Conservation (phyloP, 805 yeast genomes). For the Zygotorulaspora chibaensis region DNA sequence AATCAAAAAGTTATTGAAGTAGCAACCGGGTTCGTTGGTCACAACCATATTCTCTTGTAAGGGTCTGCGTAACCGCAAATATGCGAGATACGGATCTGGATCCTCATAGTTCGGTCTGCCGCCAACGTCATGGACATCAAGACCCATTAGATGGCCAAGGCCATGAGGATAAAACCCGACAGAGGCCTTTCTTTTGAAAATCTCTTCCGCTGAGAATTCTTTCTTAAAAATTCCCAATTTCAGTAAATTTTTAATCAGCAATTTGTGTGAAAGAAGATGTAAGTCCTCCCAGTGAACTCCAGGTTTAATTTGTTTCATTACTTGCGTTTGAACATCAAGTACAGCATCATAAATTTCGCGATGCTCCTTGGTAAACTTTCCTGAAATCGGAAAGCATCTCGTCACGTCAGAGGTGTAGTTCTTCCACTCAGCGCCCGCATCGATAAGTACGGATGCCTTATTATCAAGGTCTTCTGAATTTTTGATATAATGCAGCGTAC, state of each 20-base stretch:
- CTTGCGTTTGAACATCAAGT: slow-evolving; percentile 70
- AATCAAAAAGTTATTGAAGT: slow-evolving; percentile 79
- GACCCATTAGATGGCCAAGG: slow-evolving; percentile 85
- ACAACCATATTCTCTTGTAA: slow-evolving; percentile 76
- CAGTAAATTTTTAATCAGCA: slow-evolving; percentile 66
- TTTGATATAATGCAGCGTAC: slow-evolving; percentile 83
- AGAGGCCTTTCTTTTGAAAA: slow-evolving; percentile 64
- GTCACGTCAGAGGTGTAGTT: slow-evolving; percentile 93
- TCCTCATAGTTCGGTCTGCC: slow-evolving; percentile 85
- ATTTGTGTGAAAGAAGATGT: slow-evolving; percentile 74
- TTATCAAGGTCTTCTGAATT: slow-evolving; percentile 63
- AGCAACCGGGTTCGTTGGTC: slow-evolving; percentile 93
- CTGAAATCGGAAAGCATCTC: slow-evolving; percentile 87
- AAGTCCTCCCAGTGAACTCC: slow-evolving; percentile 84
- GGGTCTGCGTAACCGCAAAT: slow-evolving; percentile 74
- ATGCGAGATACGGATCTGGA: slow-evolving; percentile 67
- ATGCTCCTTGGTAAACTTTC: slow-evolving; percentile 87
- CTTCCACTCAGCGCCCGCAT: slow-evolving; percentile 97
- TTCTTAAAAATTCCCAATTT: slow-evolving; percentile 72
- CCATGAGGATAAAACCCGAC: slow-evolving; percentile 93
- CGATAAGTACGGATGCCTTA: slow-evolving; percentile 70
- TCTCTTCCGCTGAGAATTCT: slow-evolving; percentile 53
- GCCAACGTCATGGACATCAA: slow-evolving; percentile 96
- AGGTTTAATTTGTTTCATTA: slow-evolving; percentile 71
- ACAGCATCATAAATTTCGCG: slow-evolving; percentile 77